Base-by-base conservation (phyloP, 371 early-diverging fungal genomes). In the Mucor circinelloides region DNA sequence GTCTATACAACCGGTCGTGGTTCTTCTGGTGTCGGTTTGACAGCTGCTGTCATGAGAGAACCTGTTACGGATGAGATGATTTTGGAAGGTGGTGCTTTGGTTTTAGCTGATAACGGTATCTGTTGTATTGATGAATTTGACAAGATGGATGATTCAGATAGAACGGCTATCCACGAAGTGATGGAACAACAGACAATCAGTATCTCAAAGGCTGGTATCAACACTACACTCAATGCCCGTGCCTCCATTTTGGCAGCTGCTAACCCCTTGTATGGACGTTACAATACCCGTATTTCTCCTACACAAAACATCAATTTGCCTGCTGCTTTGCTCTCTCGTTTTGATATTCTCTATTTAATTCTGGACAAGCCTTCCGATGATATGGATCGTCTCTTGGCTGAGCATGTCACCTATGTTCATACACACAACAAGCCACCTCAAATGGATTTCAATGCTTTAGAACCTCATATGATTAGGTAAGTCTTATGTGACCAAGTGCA, bases 181-280 rank as follows among this genome's bases (percentile, higher is more conserved):
- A 96, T 97, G 97, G 97, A 97, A 89, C 97, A 97, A 76, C 97
- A 97, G 78, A 93, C 94, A 0, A 93, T 97, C 67, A 90, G 90
- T 75, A 94, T 97, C 44, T 87, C 89, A 61, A 97, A 97, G 80
- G 97, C 97, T 21, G 98, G 97, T 60, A 96, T 97, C 75, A 94
- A 92, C 66, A 96, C 96, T 3, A 95, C 94, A 6, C 80, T 97
- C 27, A 97, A 96, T 74, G 95, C 97, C 1, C 89, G 97, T 70
- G 89, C 95, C 21, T 91, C 94, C 13, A 92, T 97, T 55, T 77
- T 97, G 61, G 96, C 95, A 5, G 97, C 97, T 36, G 95, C 96
- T 60, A 95, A 96, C 77, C 95, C 95, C 60, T 84, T 91, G 1
- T 91, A 89, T 73, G 94, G 95, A 44, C 90, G 93, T 42, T 97